Conservation (phyloP, 495 filamentous ascomycete genomes). For the Cudoniella acicularis region DNA sequence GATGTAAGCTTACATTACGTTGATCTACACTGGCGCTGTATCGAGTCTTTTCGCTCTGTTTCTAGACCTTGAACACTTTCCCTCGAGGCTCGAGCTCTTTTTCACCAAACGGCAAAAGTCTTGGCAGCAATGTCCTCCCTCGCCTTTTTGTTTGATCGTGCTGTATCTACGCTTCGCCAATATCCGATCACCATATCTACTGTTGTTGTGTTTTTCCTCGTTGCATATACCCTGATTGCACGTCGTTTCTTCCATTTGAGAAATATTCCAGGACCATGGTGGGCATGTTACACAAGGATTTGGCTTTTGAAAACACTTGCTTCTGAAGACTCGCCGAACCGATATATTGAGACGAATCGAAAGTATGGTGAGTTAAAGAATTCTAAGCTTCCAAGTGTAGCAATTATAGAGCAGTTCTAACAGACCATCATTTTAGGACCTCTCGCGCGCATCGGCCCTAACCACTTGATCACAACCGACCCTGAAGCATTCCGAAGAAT, state of each 20-base stretch:
- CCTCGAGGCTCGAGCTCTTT: too few species aligned
- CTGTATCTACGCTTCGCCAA: too few species aligned
- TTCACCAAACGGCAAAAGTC: too few species aligned
- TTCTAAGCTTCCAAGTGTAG: neutral
- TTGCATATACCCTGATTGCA: too few species aligned
- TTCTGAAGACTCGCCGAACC: neutral
- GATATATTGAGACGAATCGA: neutral
- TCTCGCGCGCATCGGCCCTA: slow-evolving; percentile 40
- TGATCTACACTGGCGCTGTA: too few species aligned
- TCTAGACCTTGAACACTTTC: too few species aligned
- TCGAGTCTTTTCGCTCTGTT: too few species aligned
- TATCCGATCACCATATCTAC: too few species aligned
- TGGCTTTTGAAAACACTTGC: neutral
- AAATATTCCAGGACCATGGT: neutral
- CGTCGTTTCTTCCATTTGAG: neutral
- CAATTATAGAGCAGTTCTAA: slow-evolving; percentile 3
- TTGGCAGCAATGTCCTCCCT: too few species aligned
- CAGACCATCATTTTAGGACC: slow-evolving; percentile 27
- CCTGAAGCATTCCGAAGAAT: slow-evolving; percentile 31
- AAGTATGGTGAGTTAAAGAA: neutral
- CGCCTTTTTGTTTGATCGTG: too few species aligned
- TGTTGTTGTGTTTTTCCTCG: too few species aligned
- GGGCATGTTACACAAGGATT: neutral
- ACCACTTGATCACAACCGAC: slow-evolving; percentile 36
- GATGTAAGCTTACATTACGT: too few species aligned